A percentile compares a stretch with the other conserved stretches of the same genome.
Evolutionary conservation across 2,329 filamentous ascomycete species (phyloP).

Genomic region (Pyricularia sp.): DNA sequence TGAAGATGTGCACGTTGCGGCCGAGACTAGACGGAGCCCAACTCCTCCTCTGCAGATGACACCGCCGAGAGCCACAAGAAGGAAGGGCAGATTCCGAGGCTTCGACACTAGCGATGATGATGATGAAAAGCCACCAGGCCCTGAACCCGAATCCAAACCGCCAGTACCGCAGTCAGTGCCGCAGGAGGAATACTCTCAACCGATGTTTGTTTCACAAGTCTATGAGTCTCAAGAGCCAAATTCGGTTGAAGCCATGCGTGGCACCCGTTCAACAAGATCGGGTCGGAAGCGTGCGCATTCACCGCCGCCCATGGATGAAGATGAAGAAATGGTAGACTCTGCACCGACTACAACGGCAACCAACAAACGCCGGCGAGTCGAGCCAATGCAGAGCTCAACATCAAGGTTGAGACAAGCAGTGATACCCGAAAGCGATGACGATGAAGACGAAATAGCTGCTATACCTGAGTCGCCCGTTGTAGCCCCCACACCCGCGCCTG

Average conservation of each 20-base stretch:
- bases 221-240: conserved; percentile 15
- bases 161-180: background rate
- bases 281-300: conserved; percentile 36
- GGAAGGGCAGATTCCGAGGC: conserved; percentile 55
- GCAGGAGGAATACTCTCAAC: conserved; percentile 22
- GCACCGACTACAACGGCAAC: conserved; percentile 64
- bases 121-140: conserved; percentile 21
- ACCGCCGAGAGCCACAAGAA: conserved; percentile 5
- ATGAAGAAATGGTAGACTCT: conserved; percentile 60
- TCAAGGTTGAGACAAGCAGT: background rate
- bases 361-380: conserved; percentile 69
- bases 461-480: conserved; percentile 10
- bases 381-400: conserved; percentile 14
- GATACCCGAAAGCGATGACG: conserved; percentile 7
- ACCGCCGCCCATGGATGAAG: conserved; percentile 26
- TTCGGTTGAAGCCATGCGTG: conserved; percentile 11
- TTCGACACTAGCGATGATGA: conserved; percentile 47
- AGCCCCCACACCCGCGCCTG: background rate
- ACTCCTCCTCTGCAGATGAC: background rate
- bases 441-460: conserved; percentile 9
- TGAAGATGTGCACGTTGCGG: conserved; percentile 3
- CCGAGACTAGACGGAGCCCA: conserved; percentile 6
- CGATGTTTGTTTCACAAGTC: conserved; percentile 49
- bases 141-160: conserved; percentile 6
- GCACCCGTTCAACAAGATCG: conserved; percentile 15